Percentiles rank a stretch among this genome's conserved stretches.
phyloP scores from a whole-genome alignment of 352 stramenopile genomes.

The Phytophthora melonis region DNA sequence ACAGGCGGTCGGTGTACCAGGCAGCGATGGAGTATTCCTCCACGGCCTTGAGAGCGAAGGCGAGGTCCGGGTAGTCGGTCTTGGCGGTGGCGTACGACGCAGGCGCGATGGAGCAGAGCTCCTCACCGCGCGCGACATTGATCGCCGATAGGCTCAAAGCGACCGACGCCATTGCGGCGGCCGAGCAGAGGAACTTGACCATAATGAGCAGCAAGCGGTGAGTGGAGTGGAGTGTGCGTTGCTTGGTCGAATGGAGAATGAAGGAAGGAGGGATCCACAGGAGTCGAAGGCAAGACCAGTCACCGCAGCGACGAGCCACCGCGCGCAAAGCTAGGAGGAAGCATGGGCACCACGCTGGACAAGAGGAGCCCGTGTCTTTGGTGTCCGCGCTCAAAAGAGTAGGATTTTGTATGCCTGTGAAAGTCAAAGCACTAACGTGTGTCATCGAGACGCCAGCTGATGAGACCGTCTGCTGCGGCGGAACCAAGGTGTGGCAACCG shows the following conservation, averaged over 20 bases:
- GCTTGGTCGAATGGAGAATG: constrained; percentile 28
- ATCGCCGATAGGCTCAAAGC: constrained; percentile 19
- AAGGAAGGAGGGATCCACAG: constrained; percentile 11
- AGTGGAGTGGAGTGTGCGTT: constrained; percentile 6
- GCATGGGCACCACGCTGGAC: neutral
- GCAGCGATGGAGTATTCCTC: constrained; percentile 53
- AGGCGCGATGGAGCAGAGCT: constrained; percentile 51
- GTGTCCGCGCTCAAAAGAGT: constrained; percentile 28
- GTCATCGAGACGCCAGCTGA: constrained; percentile 15
- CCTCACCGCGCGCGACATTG: constrained; percentile 19
- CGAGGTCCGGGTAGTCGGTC: constrained; percentile 41
- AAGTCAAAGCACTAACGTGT: constrained; percentile 11
- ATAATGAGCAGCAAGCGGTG: constrained; percentile 25
- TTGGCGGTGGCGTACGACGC: constrained; percentile 49
- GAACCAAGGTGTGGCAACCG: constrained; percentile 15
- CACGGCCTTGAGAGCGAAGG: constrained; percentile 42
- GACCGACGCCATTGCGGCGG: constrained; percentile 19
- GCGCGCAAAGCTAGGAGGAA: constrained; percentile 15
- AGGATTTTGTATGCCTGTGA: constrained; percentile 25
- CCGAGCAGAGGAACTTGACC: constrained; percentile 24
- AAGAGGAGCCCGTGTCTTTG: constrained; percentile 25
- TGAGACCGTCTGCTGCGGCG: constrained; percentile 18
- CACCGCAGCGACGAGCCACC: constrained; percentile 6
- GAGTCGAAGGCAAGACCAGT: constrained; percentile 1
- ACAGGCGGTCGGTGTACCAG: constrained; percentile 61